Evolutionary conservation across 169 alveolate genomes (phyloP), one percentile per base, ranked within the genome.

Genomic region (Plasmodium vivax): DNA sequence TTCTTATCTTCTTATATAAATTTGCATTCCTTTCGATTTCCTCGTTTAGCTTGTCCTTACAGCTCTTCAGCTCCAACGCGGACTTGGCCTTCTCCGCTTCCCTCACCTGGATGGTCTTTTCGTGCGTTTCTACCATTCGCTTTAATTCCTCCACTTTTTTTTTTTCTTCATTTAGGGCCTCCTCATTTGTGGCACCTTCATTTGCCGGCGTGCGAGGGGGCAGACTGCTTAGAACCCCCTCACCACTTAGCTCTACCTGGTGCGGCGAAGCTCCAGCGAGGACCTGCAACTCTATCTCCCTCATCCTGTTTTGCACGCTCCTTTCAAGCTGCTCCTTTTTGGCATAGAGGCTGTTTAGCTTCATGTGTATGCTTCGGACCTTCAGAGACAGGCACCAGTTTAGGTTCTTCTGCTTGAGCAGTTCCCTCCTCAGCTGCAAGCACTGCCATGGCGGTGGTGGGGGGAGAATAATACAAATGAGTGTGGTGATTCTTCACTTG

Each of bases 331-430:
- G 82, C 47, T 51, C 82, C 81, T 47, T 87, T 30, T 87, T 87
- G 72, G 82, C 68, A 77, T 54, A 87, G 8, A 87, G 45, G 51
- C 30, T 87, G 68, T 71, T 87, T 27, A 87, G 16, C 47, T 87
- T 87, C 27, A 87, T 87, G 72, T 87, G 93, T 34, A 87, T 87
- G 47, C 93, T 87, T 77, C 71, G 80, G 14, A 87, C 45, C 82
- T 87, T 87, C 81, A 87, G 32, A 19, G 93, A 75, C 19, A 87
- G 47, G 19, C 68, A 87, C 19, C 80, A 47, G 56, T 87, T 87
- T 80, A 87, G 68, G 32, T 79, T 74, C 72, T 87, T 87, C 56
- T 87, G 93, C 30, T 87, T 87, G 8, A 75, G 45, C n/a, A 87
- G 43, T 38, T 87, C 87, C 30, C 36, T 75, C 71, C 68, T 87